Percentiles rank a stretch among this genome's conserved stretches.
phyloP scores from a whole-genome alignment of 1,284 basidiomycete species.

The Marasmius oreades region DNA sequence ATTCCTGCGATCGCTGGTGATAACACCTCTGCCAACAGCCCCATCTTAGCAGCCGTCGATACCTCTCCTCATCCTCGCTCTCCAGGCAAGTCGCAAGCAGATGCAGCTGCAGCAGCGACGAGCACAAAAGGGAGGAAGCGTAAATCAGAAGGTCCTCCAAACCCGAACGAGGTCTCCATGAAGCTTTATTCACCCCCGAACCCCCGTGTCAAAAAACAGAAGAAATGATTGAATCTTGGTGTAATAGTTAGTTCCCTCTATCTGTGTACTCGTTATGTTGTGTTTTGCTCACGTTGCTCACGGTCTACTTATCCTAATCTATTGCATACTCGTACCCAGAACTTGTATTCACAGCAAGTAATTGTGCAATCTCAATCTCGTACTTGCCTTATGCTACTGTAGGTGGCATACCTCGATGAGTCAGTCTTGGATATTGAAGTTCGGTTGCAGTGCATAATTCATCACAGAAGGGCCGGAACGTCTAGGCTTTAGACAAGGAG shows the following conservation, averaged over 20 bases:
- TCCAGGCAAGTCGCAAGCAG: not conserved
- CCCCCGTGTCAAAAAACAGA: conserved; percentile 7
- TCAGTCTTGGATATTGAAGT: too few relatives aligned
- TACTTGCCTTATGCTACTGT: too few relatives aligned
- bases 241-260: not conserved
- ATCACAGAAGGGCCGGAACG: too few relatives aligned
- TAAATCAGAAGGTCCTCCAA: conserved; percentile 39
- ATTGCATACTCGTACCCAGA: too few relatives aligned
- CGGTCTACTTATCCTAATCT: not conserved
- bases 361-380: too few relatives aligned
- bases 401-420: too few relatives aligned
- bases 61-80: not conserved
- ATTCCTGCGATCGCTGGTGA: not conserved
- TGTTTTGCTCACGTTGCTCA: not conserved
- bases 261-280: not conserved
- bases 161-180: conserved; percentile 3
- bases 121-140: conserved; percentile 35
- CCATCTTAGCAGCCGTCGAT: not conserved
- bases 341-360: too few relatives aligned
- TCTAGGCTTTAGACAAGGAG: too few relatives aligned
- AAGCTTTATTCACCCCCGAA: conserved; percentile 1
- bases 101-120: not conserved
- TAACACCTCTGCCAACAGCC: not conserved
- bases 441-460: too few relatives aligned
- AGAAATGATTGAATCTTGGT: conserved; percentile 6